Evolutionary conservation across 441 rosid genomes (phyloP), one percentile per base, ranked within the genome.

Genomic region (Biscutella laevigata): DNA sequence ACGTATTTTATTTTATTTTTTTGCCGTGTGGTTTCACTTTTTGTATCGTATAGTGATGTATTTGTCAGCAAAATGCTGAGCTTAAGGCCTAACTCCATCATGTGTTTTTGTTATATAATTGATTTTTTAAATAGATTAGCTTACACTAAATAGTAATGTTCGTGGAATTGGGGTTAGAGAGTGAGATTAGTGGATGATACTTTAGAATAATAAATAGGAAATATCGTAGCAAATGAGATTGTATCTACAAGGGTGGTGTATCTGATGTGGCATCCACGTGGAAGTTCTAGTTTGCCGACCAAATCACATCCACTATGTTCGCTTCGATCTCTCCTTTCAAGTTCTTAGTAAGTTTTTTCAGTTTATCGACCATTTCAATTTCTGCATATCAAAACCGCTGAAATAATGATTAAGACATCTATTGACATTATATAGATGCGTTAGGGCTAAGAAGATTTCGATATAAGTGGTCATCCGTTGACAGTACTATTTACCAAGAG

Each of bases 61-160:
- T 70, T 65, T 63, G 79, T 77, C 84, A 72, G 74, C 74, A n/a
- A 32, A 7, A 36, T 22, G 58, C 76, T 80, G 83, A 74, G 74
- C 70, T 80, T 60, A 48, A 66, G 63, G 76, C 70, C 59, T 65
- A 65, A 65, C 59, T 65, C 59, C 64, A 58, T 58, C 64, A 58
- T 58, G 38, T 21, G 45, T 48, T 50, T 57, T 57, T 24, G 32
- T 8, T 36, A 28, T 38, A 11, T 14, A 28, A 14, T 14, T 48
- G 38, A 4, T 5, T 11, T 20, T 7, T 19, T 30, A 46, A 34
- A 2, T 56, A 49, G 53, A 49, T 11, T 64, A 42, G 38, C 32
- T 35, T 42, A 50, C 34, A 10, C 32, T 50, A 29, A 53, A 27
- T 43, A 34, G 33, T 57, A 58, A 57, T 47, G 58, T 48, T 57